phyloP scores from a whole-genome alignment of 306 rosid species.

The Sindora glabra region DNA sequence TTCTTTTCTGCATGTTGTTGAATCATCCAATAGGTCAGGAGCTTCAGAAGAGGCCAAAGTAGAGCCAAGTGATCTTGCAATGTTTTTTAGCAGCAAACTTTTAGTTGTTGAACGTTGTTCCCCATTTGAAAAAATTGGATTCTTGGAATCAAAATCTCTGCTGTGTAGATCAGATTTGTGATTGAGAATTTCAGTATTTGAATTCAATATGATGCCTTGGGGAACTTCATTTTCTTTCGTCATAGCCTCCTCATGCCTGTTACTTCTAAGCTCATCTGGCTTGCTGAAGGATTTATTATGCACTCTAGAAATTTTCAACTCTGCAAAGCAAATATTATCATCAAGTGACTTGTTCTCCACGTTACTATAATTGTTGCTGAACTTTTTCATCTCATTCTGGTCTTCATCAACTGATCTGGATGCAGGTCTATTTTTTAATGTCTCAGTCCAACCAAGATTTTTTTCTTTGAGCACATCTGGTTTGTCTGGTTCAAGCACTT shows the following conservation, averaged over 20 bases:
- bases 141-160: constrained; percentile 19
- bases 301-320: constrained; percentile 18
- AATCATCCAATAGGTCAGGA: constrained; percentile 5
- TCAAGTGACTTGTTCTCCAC: constrained; percentile 9
- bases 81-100: constrained; percentile 26
- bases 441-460: no score
- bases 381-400: no score
- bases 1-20: constrained; percentile 16
- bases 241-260: constrained; percentile 27
- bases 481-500: no score
- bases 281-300: constrained; percentile 10
- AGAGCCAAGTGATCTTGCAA: constrained; percentile 25
- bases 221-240: constrained; percentile 22
- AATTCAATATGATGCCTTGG: constrained; percentile 9
- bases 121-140: constrained; percentile 4
- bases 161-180: constrained; percentile 13
- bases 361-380: no score
- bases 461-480: no score
- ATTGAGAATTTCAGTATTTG: constrained; percentile 16
- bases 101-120: constrained; percentile 17
- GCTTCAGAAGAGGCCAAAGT: constrained; percentile 34
- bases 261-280: constrained; percentile 21
- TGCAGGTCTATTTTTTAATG: no score
- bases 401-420: no score
- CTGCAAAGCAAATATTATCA: constrained; percentile 10